Conservation (phyloP, 495 filamentous ascomycete species). For the Aspergillus sparsus region DNA sequence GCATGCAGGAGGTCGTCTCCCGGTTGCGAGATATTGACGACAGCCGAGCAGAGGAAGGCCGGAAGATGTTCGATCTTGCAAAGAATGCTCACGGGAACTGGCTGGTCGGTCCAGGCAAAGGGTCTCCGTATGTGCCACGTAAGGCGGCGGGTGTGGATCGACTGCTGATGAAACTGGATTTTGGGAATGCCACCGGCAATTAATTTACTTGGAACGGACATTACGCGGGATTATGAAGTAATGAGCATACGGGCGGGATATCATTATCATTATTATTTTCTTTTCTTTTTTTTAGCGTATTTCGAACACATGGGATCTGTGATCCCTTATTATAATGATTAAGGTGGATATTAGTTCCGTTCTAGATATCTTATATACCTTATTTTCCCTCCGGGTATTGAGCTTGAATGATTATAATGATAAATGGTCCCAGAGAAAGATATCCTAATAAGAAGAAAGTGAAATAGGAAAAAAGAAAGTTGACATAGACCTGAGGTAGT, state of each 20-base stretch:
- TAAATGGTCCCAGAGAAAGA: no score
- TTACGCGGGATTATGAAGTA: neutral
- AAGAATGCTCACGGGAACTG: slow-evolving; percentile 23
- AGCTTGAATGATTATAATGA: no score
- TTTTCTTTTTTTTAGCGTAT: neutral
- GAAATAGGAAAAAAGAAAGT: no score
- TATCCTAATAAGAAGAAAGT: no score
- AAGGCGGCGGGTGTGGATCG: slow-evolving; percentile 74
- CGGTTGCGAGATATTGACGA: slow-evolving; percentile 61
- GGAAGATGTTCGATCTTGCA: slow-evolving; percentile 36
- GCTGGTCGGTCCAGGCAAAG: slow-evolving; percentile 15
- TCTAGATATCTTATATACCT: no score
- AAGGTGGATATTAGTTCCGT: no score
- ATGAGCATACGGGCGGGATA: no score
- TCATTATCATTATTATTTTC: neutral
- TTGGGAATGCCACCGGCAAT: slow-evolving; percentile 45
- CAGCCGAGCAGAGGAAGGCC: slow-evolving; percentile 46
- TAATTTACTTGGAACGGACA: neutral
- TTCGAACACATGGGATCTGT: neutral
- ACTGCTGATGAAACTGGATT: slow-evolving; percentile 85
- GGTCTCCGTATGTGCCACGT: slow-evolving; percentile 57
- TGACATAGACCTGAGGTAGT: no score
- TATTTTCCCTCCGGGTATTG: no score
- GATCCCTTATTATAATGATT: neutral
- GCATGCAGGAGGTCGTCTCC: slow-evolving; percentile 62